phyloP scores from a whole-genome alignment of 192 early-diverging fungal genomes.

The Linnemannia exigua region DNA sequence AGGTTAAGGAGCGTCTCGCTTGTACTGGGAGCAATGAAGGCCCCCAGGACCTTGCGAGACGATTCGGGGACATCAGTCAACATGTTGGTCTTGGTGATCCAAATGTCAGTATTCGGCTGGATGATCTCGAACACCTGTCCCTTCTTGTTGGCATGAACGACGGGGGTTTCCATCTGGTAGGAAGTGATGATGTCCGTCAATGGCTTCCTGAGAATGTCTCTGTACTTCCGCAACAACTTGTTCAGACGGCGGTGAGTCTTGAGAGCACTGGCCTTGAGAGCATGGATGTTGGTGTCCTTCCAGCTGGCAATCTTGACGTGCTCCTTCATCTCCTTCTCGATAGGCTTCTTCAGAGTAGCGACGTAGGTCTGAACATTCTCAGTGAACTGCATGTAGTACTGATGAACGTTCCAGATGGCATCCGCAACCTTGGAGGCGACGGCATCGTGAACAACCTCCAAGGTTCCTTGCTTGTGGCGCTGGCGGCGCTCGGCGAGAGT shows the following conservation, averaged over 20 bases:
- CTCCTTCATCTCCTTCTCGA: conserved; percentile 91
- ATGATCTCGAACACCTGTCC: conserved; percentile 55
- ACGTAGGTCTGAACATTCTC: conserved; percentile 70
- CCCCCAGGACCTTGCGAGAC: conserved; percentile 21
- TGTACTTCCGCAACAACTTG: conserved; percentile 92
- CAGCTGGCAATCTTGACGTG: conserved; percentile 97
- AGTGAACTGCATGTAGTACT: conserved; percentile 88
- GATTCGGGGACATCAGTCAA: conserved; percentile 19
- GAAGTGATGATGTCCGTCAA: conserved; percentile 76
- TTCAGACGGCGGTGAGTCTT: conserved; percentile 92
- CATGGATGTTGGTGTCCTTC: conserved; percentile 97
- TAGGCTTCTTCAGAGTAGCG: conserved; percentile 73
- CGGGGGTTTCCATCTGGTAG: conserved; percentile 57
- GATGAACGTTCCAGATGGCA: conserved; percentile 78
- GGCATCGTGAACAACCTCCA: conserved; percentile 30
- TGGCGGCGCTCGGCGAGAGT: conserved; percentile 40
- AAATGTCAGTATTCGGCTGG: conserved; percentile 51
- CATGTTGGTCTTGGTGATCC: conserved; percentile 58
- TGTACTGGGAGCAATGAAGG: conserved; percentile 25
- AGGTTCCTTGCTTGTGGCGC: conserved; percentile 38
- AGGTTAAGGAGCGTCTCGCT: conserved; percentile 65
- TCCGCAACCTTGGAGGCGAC: conserved; percentile 59
- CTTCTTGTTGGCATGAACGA: conserved; percentile 55
- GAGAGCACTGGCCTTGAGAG: conserved; percentile 89
- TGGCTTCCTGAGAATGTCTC: conserved; percentile 81